Evolutionary conservation across 139 green algal genomes (phyloP).

Genomic region (Chlamydomonas incerta): DNA sequence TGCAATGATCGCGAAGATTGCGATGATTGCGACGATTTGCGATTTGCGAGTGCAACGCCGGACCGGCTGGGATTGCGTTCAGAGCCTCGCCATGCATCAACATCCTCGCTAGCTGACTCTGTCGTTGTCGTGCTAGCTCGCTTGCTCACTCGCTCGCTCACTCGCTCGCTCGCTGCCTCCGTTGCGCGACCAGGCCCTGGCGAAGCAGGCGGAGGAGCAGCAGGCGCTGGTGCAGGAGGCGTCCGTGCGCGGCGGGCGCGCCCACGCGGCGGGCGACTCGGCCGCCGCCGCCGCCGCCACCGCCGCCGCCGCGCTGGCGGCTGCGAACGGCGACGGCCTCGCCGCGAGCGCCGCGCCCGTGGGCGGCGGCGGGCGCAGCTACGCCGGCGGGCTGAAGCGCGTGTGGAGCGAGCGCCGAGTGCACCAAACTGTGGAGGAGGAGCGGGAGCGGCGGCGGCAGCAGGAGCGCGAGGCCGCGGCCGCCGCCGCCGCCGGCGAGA

Average conservation of each 20-base stretch:
- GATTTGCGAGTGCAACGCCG: no score
- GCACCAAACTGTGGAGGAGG: not conserved
- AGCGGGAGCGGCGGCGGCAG: not conserved
- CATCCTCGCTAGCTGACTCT: no score
- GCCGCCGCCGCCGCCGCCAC: not conserved
- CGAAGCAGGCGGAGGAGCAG: constrained; percentile 6
- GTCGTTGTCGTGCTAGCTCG: no score
- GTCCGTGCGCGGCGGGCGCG: no score
- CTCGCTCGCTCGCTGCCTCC: no score
- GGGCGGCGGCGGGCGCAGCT: constrained; percentile 11
- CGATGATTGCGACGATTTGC: not conserved
- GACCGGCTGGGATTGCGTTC: no score
- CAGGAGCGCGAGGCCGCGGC: not conserved
- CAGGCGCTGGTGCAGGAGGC: not conserved
- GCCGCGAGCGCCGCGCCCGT: not conserved
- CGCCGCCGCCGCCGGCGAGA: no score
- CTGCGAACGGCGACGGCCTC: not conserved
- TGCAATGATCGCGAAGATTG: not conserved
- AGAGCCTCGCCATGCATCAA: no score
- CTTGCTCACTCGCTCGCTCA: no score
- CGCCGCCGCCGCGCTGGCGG: not conserved
- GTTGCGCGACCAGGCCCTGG: constrained; percentile 26
- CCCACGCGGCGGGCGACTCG: no score
- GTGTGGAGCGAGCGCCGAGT: constrained; percentile 16
- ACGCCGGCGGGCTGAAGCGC: constrained; percentile 26